Conservation (phyloP, 176 grass and related monocot genomes). For the Stipa capillata region DNA sequence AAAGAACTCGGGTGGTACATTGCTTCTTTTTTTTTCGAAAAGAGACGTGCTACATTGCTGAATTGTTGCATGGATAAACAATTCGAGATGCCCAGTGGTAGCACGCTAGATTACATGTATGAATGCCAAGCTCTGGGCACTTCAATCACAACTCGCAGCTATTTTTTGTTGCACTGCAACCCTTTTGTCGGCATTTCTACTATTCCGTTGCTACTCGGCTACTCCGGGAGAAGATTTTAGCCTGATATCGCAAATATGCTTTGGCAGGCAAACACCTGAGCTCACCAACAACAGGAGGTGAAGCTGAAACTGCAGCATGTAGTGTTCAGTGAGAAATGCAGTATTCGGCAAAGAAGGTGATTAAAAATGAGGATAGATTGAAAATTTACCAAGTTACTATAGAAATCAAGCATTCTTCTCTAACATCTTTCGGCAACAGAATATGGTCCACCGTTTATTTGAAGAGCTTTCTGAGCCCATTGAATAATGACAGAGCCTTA, state of each 20-base stretch:
- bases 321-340: background rate
- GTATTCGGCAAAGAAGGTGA: background rate
- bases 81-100: background rate
- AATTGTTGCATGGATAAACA: background rate
- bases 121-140: background rate
- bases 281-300: background rate
- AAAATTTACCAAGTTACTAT: background rate
- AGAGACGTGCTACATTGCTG: background rate
- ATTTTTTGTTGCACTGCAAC: background rate
- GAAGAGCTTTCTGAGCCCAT: constrained; percentile 73
- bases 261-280: background rate
- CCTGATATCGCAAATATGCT: background rate
- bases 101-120: background rate
- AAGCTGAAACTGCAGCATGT: background rate
- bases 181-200: background rate
- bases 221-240: background rate
- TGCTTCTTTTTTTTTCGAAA: no score
- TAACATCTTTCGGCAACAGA: background rate
- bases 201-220: background rate
- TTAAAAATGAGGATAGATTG: background rate
- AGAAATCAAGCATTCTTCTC: background rate
- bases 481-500: constrained; percentile 80
- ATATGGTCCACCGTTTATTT: constrained; percentile 22
- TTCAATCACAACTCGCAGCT: background rate
- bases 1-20: background rate